Conservation (phyloP, 352 stramenopile genomes). For the Elongisporangium anandrum region DNA sequence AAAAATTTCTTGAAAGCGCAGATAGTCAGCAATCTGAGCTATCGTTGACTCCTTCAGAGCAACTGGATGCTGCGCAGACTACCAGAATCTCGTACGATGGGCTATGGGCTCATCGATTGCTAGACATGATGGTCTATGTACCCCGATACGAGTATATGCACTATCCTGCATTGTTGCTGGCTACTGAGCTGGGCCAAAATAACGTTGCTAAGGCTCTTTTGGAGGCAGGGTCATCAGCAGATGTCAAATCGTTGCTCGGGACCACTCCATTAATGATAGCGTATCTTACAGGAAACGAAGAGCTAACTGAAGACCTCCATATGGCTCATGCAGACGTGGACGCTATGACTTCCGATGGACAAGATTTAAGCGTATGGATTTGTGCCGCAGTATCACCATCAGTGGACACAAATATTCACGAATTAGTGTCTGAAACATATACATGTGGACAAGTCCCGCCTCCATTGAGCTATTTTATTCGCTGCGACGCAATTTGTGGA, state of each 20-base stretch:
- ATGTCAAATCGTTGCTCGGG: slow-evolving; percentile 22
- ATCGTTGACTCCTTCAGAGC: background rate
- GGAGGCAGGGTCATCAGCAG: slow-evolving; percentile 25
- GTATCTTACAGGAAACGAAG: slow-evolving; percentile 39
- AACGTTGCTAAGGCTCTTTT: slow-evolving; percentile 32
- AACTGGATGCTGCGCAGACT: background rate
- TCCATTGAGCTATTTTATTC: slow-evolving; percentile 9
- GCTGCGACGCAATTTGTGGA: slow-evolving; percentile 32
- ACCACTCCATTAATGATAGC: slow-evolving; percentile 59
- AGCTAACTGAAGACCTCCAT: slow-evolving; percentile 25
- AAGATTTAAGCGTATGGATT: slow-evolving; percentile 53
- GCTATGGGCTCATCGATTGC: slow-evolving; percentile 37
- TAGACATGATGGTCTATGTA: slow-evolving; percentile 35
- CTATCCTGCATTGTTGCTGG: slow-evolving; percentile 51
- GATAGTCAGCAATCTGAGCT: background rate
- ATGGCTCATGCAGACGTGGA: slow-evolving; percentile 34
- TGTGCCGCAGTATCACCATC: slow-evolving; percentile 36
- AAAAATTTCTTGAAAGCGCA: background rate
- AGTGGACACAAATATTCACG: slow-evolving; percentile 8
- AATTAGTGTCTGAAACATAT: slow-evolving; percentile 3
- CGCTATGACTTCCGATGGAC: slow-evolving; percentile 44
- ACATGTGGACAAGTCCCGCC: background rate
- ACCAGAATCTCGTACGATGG: slow-evolving; percentile 15
- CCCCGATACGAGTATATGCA: slow-evolving; percentile 41
- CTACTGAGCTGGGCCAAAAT: slow-evolving; percentile 33